Evolutionary conservation across 768 basidiomycete species (phyloP).

Genomic region (Russula olivacea): DNA sequence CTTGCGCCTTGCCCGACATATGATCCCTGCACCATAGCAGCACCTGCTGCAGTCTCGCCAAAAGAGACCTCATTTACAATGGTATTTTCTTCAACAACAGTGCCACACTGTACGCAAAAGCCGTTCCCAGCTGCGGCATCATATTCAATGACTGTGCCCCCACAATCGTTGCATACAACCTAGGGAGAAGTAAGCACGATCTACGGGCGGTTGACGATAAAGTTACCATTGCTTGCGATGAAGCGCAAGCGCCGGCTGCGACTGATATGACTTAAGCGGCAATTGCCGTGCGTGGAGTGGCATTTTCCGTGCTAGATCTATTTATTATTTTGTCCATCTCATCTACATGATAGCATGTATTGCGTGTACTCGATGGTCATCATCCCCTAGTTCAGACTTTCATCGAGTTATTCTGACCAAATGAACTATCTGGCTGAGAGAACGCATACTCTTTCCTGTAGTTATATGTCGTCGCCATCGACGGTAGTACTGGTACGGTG

Average conservation of each 20-base stretch:
- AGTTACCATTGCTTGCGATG: slow-evolving; percentile 2
- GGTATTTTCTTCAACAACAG: slow-evolving; percentile 87
- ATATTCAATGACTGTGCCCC: slow-evolving; percentile 80
- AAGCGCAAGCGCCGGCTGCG: not conserved
- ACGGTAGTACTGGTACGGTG: not conserved
- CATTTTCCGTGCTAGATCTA: not conserved
- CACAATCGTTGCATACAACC: slow-evolving; percentile 68
- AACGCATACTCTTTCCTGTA: slow-evolving; percentile 14
- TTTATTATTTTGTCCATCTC: not conserved
- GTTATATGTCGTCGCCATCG: slow-evolving; percentile 21
- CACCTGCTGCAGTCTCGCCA: slow-evolving; percentile 87
- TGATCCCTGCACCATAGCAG: slow-evolving; percentile 92
- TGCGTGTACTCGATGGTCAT: not conserved
- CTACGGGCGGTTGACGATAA: not conserved
- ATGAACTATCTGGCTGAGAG: slow-evolving; percentile 1
- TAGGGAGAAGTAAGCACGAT: slow-evolving; percentile 16
- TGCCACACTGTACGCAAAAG: slow-evolving; percentile 81
- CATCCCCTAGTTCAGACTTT: slow-evolving; percentile 11
- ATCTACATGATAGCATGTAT: not conserved
- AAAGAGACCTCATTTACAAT: slow-evolving; percentile 94
- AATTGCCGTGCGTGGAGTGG: not conserved
- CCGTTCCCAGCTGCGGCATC: slow-evolving; percentile 80
- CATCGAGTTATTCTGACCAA: not conserved
- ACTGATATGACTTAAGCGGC: not conserved
- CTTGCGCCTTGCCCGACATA: slow-evolving; percentile 90